phyloP scores from a whole-genome alignment of 2,329 filamentous ascomycete species.

The Phialophora expanda region DNA sequence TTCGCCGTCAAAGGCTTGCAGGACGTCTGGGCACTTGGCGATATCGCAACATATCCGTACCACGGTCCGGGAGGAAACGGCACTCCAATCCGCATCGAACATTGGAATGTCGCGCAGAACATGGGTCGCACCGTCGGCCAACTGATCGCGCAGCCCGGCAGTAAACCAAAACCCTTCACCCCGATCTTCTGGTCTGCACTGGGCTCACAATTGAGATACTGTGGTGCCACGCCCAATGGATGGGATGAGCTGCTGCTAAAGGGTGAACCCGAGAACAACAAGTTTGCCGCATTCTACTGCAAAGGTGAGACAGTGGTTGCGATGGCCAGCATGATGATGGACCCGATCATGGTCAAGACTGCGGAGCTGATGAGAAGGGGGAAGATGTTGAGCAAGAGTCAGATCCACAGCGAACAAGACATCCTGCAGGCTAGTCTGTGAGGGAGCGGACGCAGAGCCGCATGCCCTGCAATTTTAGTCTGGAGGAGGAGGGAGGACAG shows the following conservation, averaged over 20 bases:
- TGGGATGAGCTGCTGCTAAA: constrained; percentile 85
- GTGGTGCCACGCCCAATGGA: constrained; percentile 80
- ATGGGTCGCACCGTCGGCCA: constrained; percentile 78
- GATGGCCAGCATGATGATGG: constrained; percentile 86
- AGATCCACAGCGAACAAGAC: constrained; percentile 65
- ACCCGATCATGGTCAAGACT: constrained; percentile 82
- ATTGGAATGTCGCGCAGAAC: constrained; percentile 97
- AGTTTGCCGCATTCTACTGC: constrained; percentile 88
- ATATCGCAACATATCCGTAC: constrained; percentile 95
- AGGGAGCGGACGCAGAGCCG: constrained; percentile 13
- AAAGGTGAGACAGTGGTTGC: constrained; percentile 86
- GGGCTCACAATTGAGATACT: constrained; percentile 87
- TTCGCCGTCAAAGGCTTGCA: constrained; percentile 77
- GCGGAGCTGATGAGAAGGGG: constrained; percentile 82
- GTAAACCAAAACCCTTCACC: constrained; percentile 74
- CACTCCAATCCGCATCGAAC: constrained; percentile 80
- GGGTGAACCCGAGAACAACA: constrained; percentile 75
- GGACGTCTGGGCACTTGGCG: constrained; percentile 89
- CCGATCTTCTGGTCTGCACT: constrained; percentile 97
- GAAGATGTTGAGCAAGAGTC: constrained; percentile 81
- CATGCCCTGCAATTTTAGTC: no score
- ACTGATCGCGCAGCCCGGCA: constrained; percentile 70
- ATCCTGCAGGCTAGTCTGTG: constrained; percentile 45
- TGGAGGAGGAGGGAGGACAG: no score
- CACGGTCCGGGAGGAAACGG: constrained; percentile 83